phyloP scores from a whole-genome alignment of 306 rosid genomes.

The Oxytropis ochrocephala region DNA sequence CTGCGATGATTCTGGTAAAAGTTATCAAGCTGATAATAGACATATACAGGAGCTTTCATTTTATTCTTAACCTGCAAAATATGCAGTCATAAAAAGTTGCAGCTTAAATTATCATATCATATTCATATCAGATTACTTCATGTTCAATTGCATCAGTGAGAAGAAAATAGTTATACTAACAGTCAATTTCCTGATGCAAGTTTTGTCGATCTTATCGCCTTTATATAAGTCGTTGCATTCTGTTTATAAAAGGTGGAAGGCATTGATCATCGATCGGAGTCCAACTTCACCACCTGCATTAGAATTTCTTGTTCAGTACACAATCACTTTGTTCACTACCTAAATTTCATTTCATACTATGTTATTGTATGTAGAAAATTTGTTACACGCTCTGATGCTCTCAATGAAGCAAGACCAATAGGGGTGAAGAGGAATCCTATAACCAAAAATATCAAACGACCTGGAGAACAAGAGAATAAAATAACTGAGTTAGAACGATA shows the following conservation, averaged over 20 bases:
- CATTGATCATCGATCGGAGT: constrained; percentile 50
- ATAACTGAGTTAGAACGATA: background rate
- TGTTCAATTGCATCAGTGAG: background rate
- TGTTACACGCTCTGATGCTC: constrained; percentile 64
- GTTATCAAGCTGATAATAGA: constrained; percentile 79
- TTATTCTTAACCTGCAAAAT: constrained; percentile 60
- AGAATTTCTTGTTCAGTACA: constrained; percentile 3
- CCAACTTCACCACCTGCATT: constrained; percentile 70
- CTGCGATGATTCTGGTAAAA: constrained; percentile 89
- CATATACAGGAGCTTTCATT: constrained; percentile 66
- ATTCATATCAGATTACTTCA: background rate
- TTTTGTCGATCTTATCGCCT: constrained; percentile 40
- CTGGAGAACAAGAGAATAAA: constrained; percentile 32
- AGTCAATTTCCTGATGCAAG: constrained; percentile 41
- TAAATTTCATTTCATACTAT: background rate
- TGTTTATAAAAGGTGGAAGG: constrained; percentile 37
- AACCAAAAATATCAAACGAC: constrained; percentile 49
- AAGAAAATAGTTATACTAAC: constrained; percentile 43
- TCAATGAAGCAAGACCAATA: constrained; percentile 62
- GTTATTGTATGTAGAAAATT: background rate
- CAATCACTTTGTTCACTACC: background rate
- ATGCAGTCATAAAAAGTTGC: background rate
- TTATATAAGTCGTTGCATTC: constrained; percentile 39
- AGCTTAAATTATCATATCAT: background rate
- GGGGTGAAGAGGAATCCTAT: constrained; percentile 68